Evolutionary conservation across 805 yeast species (phyloP), one percentile per base, ranked within the genome.

Genomic region (Pichia ethanolica): DNA sequence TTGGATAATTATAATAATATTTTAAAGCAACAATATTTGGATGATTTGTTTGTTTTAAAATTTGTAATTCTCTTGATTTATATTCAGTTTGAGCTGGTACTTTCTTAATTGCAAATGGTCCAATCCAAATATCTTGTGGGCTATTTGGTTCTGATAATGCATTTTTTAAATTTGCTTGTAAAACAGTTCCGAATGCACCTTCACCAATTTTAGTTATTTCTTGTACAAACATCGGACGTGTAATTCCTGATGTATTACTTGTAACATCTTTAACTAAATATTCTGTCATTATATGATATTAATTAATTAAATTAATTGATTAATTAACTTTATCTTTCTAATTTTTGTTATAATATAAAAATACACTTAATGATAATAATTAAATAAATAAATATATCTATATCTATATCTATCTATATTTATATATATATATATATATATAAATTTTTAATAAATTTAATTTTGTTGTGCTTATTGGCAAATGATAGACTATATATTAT

Each of bases 71-170:
- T 66, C 95, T 73, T 45, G 86, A 79, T 66, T 86, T 86, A 65
- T 86, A 86, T 64, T 86, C 95, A 0, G 93, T 86, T 60, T 86
- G 93, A 1, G 93, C 91, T 28, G 91, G 90, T 1, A 86, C 93
- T 57, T 88, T 77, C 60, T 86, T 86, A 51, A 86, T 85, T 25
- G 93, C 93, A 70, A 78, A 86, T 0, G 95, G 95, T 1, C 95
- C 95, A 38, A 81, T 68, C 86, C 88, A 82, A 13, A 47, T 65
- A 42, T 59, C 63, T 53, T 61, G 48, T 39, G 37, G 40, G 55
- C 57, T 14, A 54, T 53, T 49, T 33, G 47, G 45, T 28, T 48
- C 52, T 14, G 54, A 40, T n/a, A 49, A 47, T 13, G 64, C 64
- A 52, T 57, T 58, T 52, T 54, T 59, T 57, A 63, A 68, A 54